Evolutionary conservation across 225 moss, liverwort and hornwort genomes (phyloP), one percentile per base, ranked within the genome.

Genomic region (Pseudoscleropodium purum): DNA sequence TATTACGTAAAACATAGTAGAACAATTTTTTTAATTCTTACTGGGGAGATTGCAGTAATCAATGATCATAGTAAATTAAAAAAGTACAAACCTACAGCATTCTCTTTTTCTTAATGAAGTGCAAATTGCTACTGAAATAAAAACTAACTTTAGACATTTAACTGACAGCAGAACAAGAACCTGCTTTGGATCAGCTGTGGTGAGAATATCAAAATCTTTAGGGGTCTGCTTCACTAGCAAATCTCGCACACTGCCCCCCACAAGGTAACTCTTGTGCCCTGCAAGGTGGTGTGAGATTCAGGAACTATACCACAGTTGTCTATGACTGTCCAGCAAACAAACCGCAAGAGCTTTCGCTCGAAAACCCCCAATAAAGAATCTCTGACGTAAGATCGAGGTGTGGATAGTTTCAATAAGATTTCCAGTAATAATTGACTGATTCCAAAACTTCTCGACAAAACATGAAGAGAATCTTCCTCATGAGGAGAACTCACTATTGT

Each of bases 221-320:
- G 99, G 99, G 61, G 93, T 92, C 90, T 97, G 97, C 85, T 97
- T 97, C 87, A 99, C 93, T 84, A 99, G 93, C 90, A 99, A 88
- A 92, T 99, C 99, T 73, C 99, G 96, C 92, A 99, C 97, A 91
- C 99, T 97, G 33, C 99, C 99, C 65, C 99, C 99, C 15, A 99
- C 99, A 89, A 99, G 95, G 89, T 99, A 99, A 41, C 97, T 91
- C 94, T 95, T 98, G 90, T 95, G 95, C 54, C 99, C 99, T 97
- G 95, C 89, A 94, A 67, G 75, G 45, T 45, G 34, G 13, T 78
- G 66, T 43, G 64, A 86, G 47, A 60, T 78, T 90, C 88, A 83
- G 78, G n/a, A 92, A 60, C 87, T 89, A 49, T 60, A 83, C 60
- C 24, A 24, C 34, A 83, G 87, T 81, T 75, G 76, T 67, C 49